Evolutionary conservation across 345 rosid species (phyloP).

Genomic region (Eucalyptus pauciflora): DNA sequence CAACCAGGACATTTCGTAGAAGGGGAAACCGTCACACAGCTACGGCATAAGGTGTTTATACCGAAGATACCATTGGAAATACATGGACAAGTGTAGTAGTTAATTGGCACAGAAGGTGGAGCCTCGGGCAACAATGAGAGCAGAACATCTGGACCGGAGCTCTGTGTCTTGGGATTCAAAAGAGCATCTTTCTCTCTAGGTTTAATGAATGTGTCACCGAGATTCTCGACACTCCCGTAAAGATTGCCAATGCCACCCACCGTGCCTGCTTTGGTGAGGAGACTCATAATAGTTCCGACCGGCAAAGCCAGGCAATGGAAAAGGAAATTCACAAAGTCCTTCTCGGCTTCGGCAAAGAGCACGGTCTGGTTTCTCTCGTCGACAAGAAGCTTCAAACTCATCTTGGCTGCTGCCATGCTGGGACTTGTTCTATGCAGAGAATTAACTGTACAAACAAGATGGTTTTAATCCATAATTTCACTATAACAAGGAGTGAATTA

Average conservation of each 20-base stretch:
- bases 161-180: background rate
- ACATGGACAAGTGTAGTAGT: background rate
- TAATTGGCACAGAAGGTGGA: background rate
- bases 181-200: background rate
- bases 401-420: background rate
- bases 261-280: background rate
- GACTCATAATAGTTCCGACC: background rate
- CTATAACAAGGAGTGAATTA: background rate
- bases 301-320: conserved; percentile 2
- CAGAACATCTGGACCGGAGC: background rate
- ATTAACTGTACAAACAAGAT: background rate
- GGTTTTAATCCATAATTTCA: background rate
- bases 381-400: background rate
- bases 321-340: background rate
- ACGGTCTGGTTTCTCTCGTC: background rate
- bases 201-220: background rate
- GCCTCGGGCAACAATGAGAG: background rate
- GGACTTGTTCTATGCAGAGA: background rate
- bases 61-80: accelerated
- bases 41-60: background rate
- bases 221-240: background rate
- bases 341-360: background rate
- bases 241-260: background rate
- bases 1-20: background rate
- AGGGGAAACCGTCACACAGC: background rate